Base-by-base conservation (phyloP, 306 rosid genomes). In the Pachyrhizus erosus region DNA sequence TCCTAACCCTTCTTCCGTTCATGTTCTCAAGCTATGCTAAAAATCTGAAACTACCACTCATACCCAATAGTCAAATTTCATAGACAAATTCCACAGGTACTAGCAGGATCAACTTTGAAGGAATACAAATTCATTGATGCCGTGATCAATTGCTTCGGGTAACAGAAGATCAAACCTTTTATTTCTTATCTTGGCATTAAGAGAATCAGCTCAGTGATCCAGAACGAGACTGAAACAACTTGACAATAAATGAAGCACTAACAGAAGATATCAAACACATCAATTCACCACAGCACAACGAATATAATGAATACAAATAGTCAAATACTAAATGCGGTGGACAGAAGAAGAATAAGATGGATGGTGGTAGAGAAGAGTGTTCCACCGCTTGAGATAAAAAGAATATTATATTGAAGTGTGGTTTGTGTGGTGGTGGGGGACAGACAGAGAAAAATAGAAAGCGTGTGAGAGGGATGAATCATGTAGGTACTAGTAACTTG, bases 1-100 rank as follows among this genome's bases (percentile, higher is more conserved):
- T 74, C 86, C 85, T 87, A 62, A 80, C 79, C 77, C 82, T 78
- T 71, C 85, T 85, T 71, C 85, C 80, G 74, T 89, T 88, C 92
- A 93, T 87, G 81, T 62, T 88, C 60, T 62, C 68, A 73, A 55
- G 26, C 42, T 82, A 49, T 60, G 23, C 70, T 33, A 76, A 87
- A 80, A 88, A 80, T 74, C 91, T 83, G 90, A 86, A 81, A 62
- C 49, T 20, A 46, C 79, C 65, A 58, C 24, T 77, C 72, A 84
- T 62, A 80, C 64, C 80, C 80, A 75, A 37, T 82, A 54, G 62
- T 48, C 15, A 60, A 76, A 76, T 80, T 76, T 23, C 29, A 21
- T 7, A 3, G 27, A 5, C 73, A 61, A 75, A 76, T 66, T 14
- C 23, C 4, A 9, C 0, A 54, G 4, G 33, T 80, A 67, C 7